Base-by-base conservation (phyloP, 1,139 yeast genomes). In the Geotrichum phurueaensis region DNA sequence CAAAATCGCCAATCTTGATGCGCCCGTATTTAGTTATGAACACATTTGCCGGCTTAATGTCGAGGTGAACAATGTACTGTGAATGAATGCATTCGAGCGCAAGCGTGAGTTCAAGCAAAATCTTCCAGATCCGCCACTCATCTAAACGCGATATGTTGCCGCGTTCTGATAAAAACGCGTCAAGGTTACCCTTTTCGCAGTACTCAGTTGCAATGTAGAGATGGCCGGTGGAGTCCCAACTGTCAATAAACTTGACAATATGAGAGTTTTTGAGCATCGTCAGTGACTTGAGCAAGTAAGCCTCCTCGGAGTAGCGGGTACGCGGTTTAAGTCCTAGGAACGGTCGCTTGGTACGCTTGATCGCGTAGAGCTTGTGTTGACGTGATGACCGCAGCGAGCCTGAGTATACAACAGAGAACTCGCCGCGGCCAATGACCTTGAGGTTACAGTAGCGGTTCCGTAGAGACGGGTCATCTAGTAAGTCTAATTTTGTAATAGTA, bases 121-220 rank as follows among this genome's bases (percentile, higher is more conserved):
- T 92, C 75, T 94, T 94, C 99, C 99, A 95, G 51, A 92, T 92
- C 66, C 99, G 82, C 85, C 96, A 94, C 72, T 94, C 99, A 72
- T 94, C 99, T 54, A 87, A 76, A 63, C 82, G 81, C 7, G 85
- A 77, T 18, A 87, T 78, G 65, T 87, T 85, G 62, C 95, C 95
- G 71, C 86, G 86, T 65, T 89, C 96, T 51, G 85, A 81, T 57
- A 94, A 75, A 71, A 94, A 94, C 61, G 84, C 82, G 70, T 86
- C 95, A 57, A 94, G 76, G 29, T 94, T 89, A 1, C 99, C 98
- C 70, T 94, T 92, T 71, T 94, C 99, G 75, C 97, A 94, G 71
- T 78, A 91, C 69, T 92, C 98, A 1, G 96, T 92, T 95, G 92
- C 90, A 51, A 94, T 89, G 72, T 92, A 94, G 67, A 87, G 82